These are phyloP conservation scores for Chrysoporthe puriensis DNA, from an alignment of 2,329 filamentous ascomycete species.

Conservation along the genomic window DNA sequence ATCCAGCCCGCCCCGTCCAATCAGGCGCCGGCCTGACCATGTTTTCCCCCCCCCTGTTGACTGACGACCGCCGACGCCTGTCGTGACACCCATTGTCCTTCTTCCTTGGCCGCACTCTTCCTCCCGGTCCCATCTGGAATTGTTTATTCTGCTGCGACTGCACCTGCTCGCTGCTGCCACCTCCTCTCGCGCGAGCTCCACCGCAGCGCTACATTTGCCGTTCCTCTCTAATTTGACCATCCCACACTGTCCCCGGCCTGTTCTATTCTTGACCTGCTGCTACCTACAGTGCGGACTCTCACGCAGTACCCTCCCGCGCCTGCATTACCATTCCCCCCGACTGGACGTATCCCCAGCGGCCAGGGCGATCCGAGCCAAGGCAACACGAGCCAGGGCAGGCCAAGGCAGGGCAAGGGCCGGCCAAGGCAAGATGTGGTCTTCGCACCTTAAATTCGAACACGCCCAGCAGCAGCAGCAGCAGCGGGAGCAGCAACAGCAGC, in stretches of 20 bases:
- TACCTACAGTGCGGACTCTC: neutral
- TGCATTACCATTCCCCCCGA: neutral
- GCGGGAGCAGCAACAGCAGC: neutral
- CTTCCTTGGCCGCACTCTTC: neutral
- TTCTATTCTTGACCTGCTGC: neutral
- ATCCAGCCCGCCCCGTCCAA: neutral
- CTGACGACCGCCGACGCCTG: neutral
- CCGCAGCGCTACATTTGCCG: neutral
- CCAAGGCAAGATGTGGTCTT: slow-evolving; percentile 27
- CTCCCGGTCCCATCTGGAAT: neutral
- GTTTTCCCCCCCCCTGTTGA: neutral
- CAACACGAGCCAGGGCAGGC: neutral
- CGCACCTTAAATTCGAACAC: slow-evolving; percentile 28
- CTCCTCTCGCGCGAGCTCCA: neutral
- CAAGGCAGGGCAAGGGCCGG: slow-evolving; percentile 1
- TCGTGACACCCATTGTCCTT: neutral
- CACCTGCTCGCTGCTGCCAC: neutral
- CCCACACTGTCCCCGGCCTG: slow-evolving; percentile 3
- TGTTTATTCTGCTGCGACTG: neutral
- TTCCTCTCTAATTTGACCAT: slow-evolving; percentile 8
- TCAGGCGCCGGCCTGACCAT: neutral
- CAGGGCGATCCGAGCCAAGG: neutral
- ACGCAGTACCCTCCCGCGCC: neutral
- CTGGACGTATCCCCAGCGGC: neutral
- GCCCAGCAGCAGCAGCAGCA: slow-evolving; percentile 23